Conservation (phyloP, 177 flowering plant genomes). For the Vitis hybrid region DNA sequence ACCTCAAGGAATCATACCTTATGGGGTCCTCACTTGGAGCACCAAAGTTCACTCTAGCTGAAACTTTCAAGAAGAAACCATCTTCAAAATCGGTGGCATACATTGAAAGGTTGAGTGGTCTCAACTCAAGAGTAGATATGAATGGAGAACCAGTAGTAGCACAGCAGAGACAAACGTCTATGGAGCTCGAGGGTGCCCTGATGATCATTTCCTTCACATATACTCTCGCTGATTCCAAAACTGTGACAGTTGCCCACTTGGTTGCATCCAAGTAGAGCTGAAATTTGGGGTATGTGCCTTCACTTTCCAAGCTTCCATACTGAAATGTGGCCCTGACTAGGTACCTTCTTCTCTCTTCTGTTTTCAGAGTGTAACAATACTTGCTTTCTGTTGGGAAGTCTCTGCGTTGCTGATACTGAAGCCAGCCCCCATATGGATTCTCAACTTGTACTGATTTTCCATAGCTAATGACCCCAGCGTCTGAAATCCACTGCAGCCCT, state of each 20-base stretch:
- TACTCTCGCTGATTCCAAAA: slow-evolving; percentile 60
- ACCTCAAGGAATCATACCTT: slow-evolving; percentile 41
- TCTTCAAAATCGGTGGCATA: slow-evolving; percentile 90
- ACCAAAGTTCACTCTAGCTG: slow-evolving; percentile 90
- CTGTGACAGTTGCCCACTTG: slow-evolving; percentile 70
- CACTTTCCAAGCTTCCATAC: slow-evolving; percentile 56
- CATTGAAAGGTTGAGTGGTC: slow-evolving; percentile 88
- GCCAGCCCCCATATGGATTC: slow-evolving; percentile 28
- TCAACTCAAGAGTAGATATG: slow-evolving; percentile 85
- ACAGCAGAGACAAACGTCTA: slow-evolving; percentile 83
- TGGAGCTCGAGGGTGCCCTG: slow-evolving; percentile 61
- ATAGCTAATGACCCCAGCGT: slow-evolving; percentile 39
- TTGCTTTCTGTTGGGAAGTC: slow-evolving; percentile 75
- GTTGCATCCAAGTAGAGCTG: slow-evolving; percentile 84
- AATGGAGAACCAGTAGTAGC: slow-evolving; percentile 88
- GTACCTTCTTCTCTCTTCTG: slow-evolving; percentile 68
- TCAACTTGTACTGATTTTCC: slow-evolving; percentile 43
- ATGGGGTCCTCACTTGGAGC: slow-evolving; percentile 56
- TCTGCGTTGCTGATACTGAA: slow-evolving; percentile 57
- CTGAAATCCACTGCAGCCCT: slow-evolving; percentile 74
- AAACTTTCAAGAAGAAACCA: slow-evolving; percentile 66
- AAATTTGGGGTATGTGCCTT: slow-evolving; percentile 71
- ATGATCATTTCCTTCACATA: slow-evolving; percentile 81
- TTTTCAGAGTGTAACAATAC: slow-evolving; percentile 70
- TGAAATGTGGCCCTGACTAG: slow-evolving; percentile 81